A percentile compares a stretch with the other conserved stretches of the same genome.
phyloP scores from a whole-genome alignment of 176 grass and related monocot species.

The Bonia amplexicaulis region DNA sequence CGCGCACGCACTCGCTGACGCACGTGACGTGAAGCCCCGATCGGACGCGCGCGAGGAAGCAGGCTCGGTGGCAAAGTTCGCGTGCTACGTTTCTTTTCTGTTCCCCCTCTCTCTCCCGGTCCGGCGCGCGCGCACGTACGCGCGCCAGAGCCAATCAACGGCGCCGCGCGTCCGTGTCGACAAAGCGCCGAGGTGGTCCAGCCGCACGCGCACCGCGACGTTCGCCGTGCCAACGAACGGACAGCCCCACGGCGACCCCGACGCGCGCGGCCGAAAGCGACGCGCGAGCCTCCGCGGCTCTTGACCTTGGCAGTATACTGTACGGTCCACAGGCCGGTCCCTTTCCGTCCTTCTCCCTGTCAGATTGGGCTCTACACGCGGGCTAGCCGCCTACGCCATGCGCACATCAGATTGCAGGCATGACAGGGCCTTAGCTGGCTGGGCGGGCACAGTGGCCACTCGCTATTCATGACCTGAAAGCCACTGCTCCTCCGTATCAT shows the following conservation, averaged over 20 bases:
- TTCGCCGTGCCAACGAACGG: not conserved
- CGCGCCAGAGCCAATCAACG: not conserved
- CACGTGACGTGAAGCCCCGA: not conserved
- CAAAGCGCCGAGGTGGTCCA: not conserved
- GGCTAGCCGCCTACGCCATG: not conserved
- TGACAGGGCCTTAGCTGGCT: constrained; percentile 11
- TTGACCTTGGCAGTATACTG: not conserved
- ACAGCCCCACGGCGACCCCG: constrained; percentile 13
- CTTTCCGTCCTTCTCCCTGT: not conserved
- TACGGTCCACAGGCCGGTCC: not conserved
- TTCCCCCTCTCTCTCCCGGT: not conserved
- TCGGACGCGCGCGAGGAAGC: not conserved
- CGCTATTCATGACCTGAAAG: not conserved
- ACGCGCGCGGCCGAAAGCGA: constrained; percentile 23
- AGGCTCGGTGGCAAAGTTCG: not conserved
- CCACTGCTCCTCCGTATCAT: constrained; percentile 31
- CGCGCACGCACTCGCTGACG: constrained; percentile 35
- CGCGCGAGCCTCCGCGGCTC: not conserved
- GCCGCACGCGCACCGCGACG: not conserved
- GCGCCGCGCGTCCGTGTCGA: not conserved
- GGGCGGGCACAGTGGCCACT: not conserved
- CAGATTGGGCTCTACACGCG: not conserved
- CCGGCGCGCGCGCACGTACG: not conserved
- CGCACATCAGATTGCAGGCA: not conserved
- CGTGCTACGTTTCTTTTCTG: not conserved